phyloP scores from a whole-genome alignment of 169 alveolate species.

The Eimeria falciformis region DNA sequence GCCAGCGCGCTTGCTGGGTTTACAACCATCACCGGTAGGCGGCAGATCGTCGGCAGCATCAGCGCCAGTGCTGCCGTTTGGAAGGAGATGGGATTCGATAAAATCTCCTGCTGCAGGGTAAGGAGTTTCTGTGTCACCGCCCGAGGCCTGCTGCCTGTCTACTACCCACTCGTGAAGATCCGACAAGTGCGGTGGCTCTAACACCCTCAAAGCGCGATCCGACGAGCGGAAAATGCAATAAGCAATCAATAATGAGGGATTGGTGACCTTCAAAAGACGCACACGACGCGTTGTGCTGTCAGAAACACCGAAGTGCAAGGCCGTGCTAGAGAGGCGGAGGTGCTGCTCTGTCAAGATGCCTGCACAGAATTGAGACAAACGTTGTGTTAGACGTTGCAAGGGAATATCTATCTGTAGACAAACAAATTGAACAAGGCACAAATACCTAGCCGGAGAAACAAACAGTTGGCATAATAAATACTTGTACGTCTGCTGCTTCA shows the following conservation, averaged over 20 bases:
- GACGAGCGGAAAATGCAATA: slow-evolving; percentile 62
- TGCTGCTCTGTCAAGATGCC: slow-evolving; percentile 71
- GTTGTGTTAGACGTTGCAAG: too few relatives aligned
- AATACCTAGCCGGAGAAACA: too few relatives aligned
- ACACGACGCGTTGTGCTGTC: slow-evolving; percentile 33
- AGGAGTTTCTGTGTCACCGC: background rate
- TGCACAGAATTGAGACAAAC: too few relatives aligned
- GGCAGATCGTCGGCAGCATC: background rate
- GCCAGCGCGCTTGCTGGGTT: background rate
- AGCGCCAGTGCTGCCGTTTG: background rate
- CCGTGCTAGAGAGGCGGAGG: slow-evolving; percentile 43
- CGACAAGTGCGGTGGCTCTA: slow-evolving; percentile 60
- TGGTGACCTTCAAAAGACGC: slow-evolving; percentile 21
- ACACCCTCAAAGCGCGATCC: slow-evolving; percentile 57
- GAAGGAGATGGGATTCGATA: background rate
- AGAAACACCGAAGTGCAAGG: slow-evolving; percentile 63
- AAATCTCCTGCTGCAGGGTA: slow-evolving; percentile 7
- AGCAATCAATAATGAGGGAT: slow-evolving; percentile 66
- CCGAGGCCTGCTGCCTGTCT: background rate
- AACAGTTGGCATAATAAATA: too few relatives aligned
- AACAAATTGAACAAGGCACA: background rate
- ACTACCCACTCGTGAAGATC: background rate
- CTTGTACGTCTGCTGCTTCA: too few relatives aligned
- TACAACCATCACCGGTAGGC: background rate
- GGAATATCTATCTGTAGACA: too few relatives aligned